A percentile compares a stretch with the other conserved stretches of the same genome.
These are phyloP conservation scores for Plasmodium adleri DNA, from an alignment of 169 alveolate genomes.

Conservation along the genomic window DNA sequence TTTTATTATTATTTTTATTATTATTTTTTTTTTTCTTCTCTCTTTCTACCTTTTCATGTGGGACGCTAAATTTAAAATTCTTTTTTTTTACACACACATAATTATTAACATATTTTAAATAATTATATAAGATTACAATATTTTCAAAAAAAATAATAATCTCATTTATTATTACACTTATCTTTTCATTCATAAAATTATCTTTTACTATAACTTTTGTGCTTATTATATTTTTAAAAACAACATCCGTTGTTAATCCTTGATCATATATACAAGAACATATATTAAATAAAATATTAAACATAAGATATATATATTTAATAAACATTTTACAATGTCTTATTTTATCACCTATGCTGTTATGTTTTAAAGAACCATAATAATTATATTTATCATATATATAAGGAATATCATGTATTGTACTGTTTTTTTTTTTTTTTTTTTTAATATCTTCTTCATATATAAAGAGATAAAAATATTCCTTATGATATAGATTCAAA, in stretches of 20 bases:
- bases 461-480: conserved; percentile 56
- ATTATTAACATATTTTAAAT: conserved; percentile 1
- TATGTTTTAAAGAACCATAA: not conserved
- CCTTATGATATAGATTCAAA: conserved; percentile 47
- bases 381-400: not conserved
- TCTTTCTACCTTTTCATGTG: not conserved
- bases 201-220: conserved; percentile 51
- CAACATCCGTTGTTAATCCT: conserved; percentile 7
- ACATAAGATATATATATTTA: conserved; percentile 59
- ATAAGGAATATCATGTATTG: no score
- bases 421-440: conserved; percentile 2
- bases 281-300: conserved; percentile 58
- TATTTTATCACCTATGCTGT: conserved; percentile 2
- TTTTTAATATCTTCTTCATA: not conserved
- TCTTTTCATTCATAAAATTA: conserved; percentile 30
- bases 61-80: no score
- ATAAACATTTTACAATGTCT: conserved; percentile 28
- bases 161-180: conserved; percentile 61
- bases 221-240: conserved; percentile 18
- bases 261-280: conserved; percentile 51
- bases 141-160: conserved; percentile 54
- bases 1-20: not conserved
- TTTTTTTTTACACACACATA: not conserved
- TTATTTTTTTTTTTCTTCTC: not conserved
- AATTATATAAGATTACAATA: conserved; percentile 16